Evolutionary conservation across 2,329 filamentous ascomycete genomes (phyloP).

Genomic region (Cytospora piceae): DNA sequence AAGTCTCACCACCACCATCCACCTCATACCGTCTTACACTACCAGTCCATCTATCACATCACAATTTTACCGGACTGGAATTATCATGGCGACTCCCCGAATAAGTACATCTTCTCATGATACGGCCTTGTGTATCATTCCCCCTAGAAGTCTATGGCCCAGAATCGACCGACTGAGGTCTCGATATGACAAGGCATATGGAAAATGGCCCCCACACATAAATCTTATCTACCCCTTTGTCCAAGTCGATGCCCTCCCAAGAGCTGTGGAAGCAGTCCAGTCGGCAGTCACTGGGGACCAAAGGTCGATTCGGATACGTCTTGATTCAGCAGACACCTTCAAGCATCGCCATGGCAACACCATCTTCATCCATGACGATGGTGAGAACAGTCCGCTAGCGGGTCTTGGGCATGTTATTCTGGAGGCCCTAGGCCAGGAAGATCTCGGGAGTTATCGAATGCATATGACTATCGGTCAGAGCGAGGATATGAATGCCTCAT

Average conservation of each 20-base stretch:
- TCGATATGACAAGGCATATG: slow-evolving; percentile 65
- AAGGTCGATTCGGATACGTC: slow-evolving; percentile 35
- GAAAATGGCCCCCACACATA: slow-evolving; percentile 68
- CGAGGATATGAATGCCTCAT: slow-evolving; percentile 47
- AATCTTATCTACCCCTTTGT: slow-evolving; percentile 72
- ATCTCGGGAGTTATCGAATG: slow-evolving; percentile 41
- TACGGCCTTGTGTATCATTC: slow-evolving; percentile 65
- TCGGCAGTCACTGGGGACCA: slow-evolving; percentile 37
- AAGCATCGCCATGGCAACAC: slow-evolving; percentile 54
- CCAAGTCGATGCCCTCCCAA: slow-evolving; percentile 47
- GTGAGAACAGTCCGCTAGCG: slow-evolving; percentile 35
- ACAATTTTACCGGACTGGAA: neutral
- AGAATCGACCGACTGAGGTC: slow-evolving; percentile 58
- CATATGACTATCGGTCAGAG: slow-evolving; percentile 67
- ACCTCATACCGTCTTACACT: neutral
- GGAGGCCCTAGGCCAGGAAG: slow-evolving; percentile 41
- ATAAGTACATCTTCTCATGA: slow-evolving; percentile 47
- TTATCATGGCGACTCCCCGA: slow-evolving; percentile 12
- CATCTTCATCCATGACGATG: slow-evolving; percentile 47
- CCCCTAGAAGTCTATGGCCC: slow-evolving; percentile 52
- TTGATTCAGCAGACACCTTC: slow-evolving; percentile 53
- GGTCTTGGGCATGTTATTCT: slow-evolving; percentile 43
- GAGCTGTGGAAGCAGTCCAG: slow-evolving; percentile 47
- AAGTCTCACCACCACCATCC: neutral
- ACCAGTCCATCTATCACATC: neutral